A percentile compares a stretch with the other conserved stretches of the same genome.
Conservation (phyloP, 192 early-diverging fungal species). For the Coemansia sp. region DNA sequence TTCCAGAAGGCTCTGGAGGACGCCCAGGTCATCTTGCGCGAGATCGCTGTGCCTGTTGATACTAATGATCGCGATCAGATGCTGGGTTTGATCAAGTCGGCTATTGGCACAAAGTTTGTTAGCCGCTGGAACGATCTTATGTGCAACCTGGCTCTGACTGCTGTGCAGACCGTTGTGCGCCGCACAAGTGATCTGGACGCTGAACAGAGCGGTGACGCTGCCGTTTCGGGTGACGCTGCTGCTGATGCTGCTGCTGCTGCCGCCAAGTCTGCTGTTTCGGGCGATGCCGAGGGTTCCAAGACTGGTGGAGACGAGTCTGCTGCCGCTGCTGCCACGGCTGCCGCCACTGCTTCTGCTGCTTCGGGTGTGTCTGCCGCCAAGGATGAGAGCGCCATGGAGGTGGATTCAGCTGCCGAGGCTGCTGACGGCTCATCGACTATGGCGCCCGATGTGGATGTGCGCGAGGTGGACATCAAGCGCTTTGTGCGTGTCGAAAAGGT, state of each 20-base stretch:
- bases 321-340: not conserved
- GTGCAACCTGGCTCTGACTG: constrained; percentile 93
- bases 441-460: constrained; percentile 64
- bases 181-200: constrained; percentile 29
- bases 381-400: not conserved
- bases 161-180: constrained; percentile 85
- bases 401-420: not conserved
- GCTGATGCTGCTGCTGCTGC: constrained; percentile 8
- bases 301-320: not conserved
- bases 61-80: constrained; percentile 83
- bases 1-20: constrained; percentile 95
- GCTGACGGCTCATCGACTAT: not conserved
- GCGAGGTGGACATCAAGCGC: constrained; percentile 96
- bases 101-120: constrained; percentile 96
- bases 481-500: constrained; percentile 98
- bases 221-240: not conserved
- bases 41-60: constrained; percentile 82
- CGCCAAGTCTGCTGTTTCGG: not conserved
- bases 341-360: not conserved
- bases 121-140: constrained; percentile 95
- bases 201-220: not conserved
- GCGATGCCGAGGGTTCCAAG: not conserved
- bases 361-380: constrained; percentile 1
- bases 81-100: constrained; percentile 85
- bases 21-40: constrained; percentile 77